Base-by-base conservation (phyloP, 495 filamentous ascomycete species). In the Aspergillus bridgeri region DNA sequence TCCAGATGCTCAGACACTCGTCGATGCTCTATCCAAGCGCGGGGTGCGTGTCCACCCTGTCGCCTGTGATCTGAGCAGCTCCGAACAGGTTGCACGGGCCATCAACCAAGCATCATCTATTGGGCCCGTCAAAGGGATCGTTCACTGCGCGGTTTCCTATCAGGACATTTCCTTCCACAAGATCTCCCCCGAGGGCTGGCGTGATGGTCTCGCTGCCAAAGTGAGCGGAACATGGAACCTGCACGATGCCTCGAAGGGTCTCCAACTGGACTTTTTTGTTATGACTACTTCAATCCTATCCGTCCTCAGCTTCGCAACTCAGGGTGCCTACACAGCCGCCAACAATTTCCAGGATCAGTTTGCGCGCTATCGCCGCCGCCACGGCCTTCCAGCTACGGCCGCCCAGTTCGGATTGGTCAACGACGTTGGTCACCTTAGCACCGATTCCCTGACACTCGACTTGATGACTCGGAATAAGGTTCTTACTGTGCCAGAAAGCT, bases 271-370 rank as follows among this genome's bases (percentile, higher is more conserved):
- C 25, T 53, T 53, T 19, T 53, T 53, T 27, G 33, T 53, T 2
- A 42, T 53, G 51, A 43, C 51, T 5, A 42, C 51, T 9, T 42
- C 51, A 3, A 13, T 21, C 25, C 3, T 6, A 5, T 42, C 33
- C 4, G 33, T 53, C 4, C 22, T 7, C 6, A 27, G 27, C 4
- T n/a, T 43, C 6, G 13, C 51, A 18, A 53, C 51, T 19, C 51
- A 53, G 51, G 42, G 25, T 18, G 17, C 51, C 5, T 53, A 53
- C 51, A 42, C 19, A 3, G 51, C 51, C 17, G 51, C 51, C 51
- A 53, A 43, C 25, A 53, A 42, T 27, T 53, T 42, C 51, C 51
- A 42, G 25, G 51, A 53, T 18, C 2, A 1, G 25, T 53, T 53
- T 27, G 51, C 51, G 3, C 24, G 51, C 15, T 53, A 53, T 19